A percentile compares a stretch with the other conserved stretches of the same genome.
phyloP scores from a whole-genome alignment of 495 filamentous ascomycete genomes.

The Penicillium flavigenum region DNA sequence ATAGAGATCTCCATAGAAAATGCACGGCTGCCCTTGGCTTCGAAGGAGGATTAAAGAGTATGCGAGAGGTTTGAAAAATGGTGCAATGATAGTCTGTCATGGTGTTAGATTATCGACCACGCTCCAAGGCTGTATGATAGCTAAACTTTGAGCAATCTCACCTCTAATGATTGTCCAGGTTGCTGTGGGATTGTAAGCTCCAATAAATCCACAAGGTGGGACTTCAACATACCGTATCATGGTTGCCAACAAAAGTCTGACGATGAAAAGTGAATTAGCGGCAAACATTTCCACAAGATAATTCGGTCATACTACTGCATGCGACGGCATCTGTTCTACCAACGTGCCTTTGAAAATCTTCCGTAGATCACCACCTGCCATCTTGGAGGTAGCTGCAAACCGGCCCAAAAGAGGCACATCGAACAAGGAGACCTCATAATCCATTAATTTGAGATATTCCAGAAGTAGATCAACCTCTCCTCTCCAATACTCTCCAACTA shows the following conservation, averaged over 20 bases:
- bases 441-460: slow-evolving; percentile 59
- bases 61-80: slow-evolving; percentile 60
- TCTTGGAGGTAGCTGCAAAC: slow-evolving; percentile 54
- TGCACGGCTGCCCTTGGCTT: slow-evolving; percentile 62
- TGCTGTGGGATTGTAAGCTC: slow-evolving; percentile 40
- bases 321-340: slow-evolving; percentile 54
- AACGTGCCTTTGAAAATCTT: slow-evolving; percentile 61
- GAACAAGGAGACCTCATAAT: slow-evolving; percentile 62
- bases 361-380: slow-evolving; percentile 58
- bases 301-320: slow-evolving; percentile 55
- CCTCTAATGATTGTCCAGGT: slow-evolving; percentile 58
- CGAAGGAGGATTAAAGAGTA: slow-evolving; percentile 71
- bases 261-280: slow-evolving; percentile 4
- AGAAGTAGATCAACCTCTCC: slow-evolving; percentile 56
- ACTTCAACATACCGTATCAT: slow-evolving; percentile 41
- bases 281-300: not conserved
- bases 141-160: slow-evolving; percentile 14
- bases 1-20: slow-evolving; percentile 76
- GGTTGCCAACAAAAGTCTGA: slow-evolving; percentile 48
- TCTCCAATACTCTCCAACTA: slow-evolving; percentile 75
- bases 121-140: not conserved
- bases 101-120: not conserved
- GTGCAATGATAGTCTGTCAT: slow-evolving; percentile 47
- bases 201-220: not conserved
- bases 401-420: slow-evolving; percentile 68